Evolutionary conservation across 768 basidiomycete species (phyloP).

Genomic region (Tulasnella sp.): DNA sequence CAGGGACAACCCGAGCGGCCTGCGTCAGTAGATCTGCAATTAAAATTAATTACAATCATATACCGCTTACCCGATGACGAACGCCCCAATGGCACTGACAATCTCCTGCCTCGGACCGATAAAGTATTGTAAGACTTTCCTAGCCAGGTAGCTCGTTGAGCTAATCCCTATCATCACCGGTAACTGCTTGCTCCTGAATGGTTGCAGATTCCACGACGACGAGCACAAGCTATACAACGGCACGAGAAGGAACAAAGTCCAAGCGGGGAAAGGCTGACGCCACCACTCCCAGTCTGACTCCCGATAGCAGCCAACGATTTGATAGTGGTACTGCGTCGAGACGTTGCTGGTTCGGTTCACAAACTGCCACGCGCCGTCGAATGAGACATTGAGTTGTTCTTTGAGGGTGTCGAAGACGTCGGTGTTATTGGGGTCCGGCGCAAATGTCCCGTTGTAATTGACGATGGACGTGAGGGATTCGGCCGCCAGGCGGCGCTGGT

Average conservation of each 20-base stretch:
- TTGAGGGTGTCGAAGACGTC: constrained; percentile 22
- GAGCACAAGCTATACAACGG: constrained; percentile 60
- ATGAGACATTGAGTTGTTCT: constrained; percentile 51
- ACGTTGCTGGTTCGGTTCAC: constrained; percentile 18
- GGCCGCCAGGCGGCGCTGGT: constrained; percentile 35
- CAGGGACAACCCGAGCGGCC: background rate
- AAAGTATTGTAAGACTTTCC: constrained; percentile 72
- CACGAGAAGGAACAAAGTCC: constrained; percentile 66
- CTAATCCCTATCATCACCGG: constrained; percentile 79
- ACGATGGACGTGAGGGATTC: constrained; percentile 40
- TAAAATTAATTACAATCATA: background rate
- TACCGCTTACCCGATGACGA: constrained; percentile 25
- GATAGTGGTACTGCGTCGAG: constrained; percentile 38
- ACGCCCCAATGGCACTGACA: constrained; percentile 80
- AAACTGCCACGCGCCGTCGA: constrained; percentile 25
- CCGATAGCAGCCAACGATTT: constrained; percentile 61
- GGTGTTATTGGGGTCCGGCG: constrained; percentile 40
- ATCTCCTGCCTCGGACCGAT: constrained; percentile 73
- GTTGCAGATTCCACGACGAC: constrained; percentile 69
- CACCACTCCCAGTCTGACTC: constrained; percentile 57
- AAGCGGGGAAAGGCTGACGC: constrained; percentile 65
- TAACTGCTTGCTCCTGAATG: constrained; percentile 56
- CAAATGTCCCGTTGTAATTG: constrained; percentile 55
- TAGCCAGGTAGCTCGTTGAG: constrained; percentile 64
- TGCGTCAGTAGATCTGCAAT: background rate